Conservation (phyloP, 2,329 filamentous ascomycete species). For the Aspergillus sp. region DNA sequence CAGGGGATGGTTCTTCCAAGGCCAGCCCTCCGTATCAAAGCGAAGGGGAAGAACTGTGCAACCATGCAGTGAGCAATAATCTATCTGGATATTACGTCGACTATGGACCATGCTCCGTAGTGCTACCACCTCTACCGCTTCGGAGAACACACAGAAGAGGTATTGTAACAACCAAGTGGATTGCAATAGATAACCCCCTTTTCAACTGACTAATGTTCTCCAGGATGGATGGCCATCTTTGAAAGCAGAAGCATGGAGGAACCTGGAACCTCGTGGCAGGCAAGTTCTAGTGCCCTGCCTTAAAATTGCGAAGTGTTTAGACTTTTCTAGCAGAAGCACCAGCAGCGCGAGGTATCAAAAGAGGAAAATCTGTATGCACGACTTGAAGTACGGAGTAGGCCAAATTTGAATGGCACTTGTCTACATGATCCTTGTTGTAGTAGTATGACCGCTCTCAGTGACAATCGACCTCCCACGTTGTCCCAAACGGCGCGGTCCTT, state of each 20-base stretch:
- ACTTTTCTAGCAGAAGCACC: slow-evolving; percentile 17
- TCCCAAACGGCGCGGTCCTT: slow-evolving; percentile 20
- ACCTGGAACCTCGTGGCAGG: background rate
- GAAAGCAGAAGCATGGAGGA: background rate
- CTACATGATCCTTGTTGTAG: background rate
- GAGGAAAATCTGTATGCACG: slow-evolving; percentile 5
- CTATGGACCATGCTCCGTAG: slow-evolving; percentile 9
- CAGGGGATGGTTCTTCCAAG: background rate
- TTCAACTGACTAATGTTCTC: background rate
- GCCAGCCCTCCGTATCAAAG: background rate
- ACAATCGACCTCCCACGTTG: slow-evolving; percentile 15
- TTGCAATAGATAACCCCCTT: background rate
- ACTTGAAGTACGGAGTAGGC: background rate
- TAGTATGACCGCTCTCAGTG: background rate
- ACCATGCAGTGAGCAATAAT: slow-evolving; percentile 1
- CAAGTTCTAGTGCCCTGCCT: background rate
- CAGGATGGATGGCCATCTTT: background rate
- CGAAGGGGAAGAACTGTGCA: background rate
- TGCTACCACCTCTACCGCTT: background rate
- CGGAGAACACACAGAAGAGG: background rate
- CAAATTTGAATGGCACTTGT: background rate
- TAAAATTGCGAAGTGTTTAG: slow-evolving; percentile 8
- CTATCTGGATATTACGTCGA: slow-evolving; percentile 9
- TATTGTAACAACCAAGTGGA: slow-evolving; percentile 2
- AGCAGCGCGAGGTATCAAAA: slow-evolving; percentile 7